Evolutionary conservation across 1,139 yeast species (phyloP).

Genomic region (Protomyces gravidus): DNA sequence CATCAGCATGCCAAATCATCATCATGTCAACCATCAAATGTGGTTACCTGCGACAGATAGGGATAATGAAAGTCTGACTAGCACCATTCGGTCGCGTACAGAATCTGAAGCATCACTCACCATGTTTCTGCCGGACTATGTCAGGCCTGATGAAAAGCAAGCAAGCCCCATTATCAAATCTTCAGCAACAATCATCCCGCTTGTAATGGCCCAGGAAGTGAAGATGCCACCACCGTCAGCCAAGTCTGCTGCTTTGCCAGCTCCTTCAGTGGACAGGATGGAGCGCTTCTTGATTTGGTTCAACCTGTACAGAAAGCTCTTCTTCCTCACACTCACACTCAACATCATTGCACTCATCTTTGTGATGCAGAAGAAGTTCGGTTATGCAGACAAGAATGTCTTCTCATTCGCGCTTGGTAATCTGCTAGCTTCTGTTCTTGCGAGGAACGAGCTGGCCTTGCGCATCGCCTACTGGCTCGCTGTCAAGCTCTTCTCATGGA

Average conservation of each 20-base stretch:
- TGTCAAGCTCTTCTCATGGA: constrained; percentile 16
- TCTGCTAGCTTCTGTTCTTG: constrained; percentile 8
- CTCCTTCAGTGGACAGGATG: not conserved
- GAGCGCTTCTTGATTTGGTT: constrained; percentile 15
- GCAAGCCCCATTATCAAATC: constrained; percentile 2
- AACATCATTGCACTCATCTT: constrained; percentile 7
- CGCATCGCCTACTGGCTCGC: constrained; percentile 18
- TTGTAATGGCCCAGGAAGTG: not conserved
- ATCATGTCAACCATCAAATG: not conserved
- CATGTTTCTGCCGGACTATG: constrained; percentile 3
- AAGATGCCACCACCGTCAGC: not conserved
- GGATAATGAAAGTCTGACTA: not conserved
- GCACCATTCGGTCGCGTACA: not conserved
- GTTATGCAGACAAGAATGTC: constrained; percentile 16
- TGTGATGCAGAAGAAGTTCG: constrained; percentile 5
- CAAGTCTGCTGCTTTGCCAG: not conserved
- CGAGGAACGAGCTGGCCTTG: constrained; percentile 13
- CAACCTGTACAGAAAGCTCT: constrained; percentile 15
- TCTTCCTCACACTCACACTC: not conserved
- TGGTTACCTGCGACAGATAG: not conserved
- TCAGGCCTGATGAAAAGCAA: constrained; percentile 1
- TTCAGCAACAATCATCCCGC: not conserved
- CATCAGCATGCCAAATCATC: not conserved
- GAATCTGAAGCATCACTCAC: constrained; percentile 3
- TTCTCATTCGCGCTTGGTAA: constrained; percentile 23